Conservation (phyloP, 345 rosid genomes). For the Eucalyptus erythrocorys region DNA sequence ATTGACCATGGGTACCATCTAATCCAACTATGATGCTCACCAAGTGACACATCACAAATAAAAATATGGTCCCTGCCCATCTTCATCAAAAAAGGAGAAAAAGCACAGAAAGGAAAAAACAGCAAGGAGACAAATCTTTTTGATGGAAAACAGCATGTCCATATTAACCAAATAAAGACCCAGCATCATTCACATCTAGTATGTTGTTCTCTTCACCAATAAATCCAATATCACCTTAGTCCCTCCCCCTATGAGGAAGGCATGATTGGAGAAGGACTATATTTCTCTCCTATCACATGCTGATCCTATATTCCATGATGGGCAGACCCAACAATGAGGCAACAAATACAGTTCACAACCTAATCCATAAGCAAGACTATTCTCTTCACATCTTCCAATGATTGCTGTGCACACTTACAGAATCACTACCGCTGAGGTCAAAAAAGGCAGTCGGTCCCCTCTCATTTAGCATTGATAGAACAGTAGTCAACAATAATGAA, state of each 20-base stretch:
- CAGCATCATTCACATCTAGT: neutral
- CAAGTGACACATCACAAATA: neutral
- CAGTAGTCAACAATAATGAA: constrained; percentile 65
- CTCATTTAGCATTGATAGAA: constrained; percentile 92
- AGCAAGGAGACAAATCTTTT: neutral
- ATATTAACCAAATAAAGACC: neutral
- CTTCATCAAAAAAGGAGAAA: neutral
- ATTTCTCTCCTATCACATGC: neutral
- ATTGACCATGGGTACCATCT: neutral
- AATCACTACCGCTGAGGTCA: constrained; percentile 78
- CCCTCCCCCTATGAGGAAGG: neutral
- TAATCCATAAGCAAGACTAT: neutral
- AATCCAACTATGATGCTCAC: neutral
- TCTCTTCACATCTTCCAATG: neutral
- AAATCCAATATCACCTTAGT: neutral
- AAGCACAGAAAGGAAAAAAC: neutral
- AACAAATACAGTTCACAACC: neutral
- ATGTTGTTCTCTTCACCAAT: neutral
- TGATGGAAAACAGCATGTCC: neutral
- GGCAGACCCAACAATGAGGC: neutral
- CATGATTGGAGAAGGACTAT: neutral
- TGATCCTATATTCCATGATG: neutral
- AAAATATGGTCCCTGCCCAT: neutral
- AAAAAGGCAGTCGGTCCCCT: constrained; percentile 94
- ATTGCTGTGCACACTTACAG: constrained; percentile 43